Conservation (phyloP, 208 protist genomes). For the Leishmania guyanensis region DNA sequence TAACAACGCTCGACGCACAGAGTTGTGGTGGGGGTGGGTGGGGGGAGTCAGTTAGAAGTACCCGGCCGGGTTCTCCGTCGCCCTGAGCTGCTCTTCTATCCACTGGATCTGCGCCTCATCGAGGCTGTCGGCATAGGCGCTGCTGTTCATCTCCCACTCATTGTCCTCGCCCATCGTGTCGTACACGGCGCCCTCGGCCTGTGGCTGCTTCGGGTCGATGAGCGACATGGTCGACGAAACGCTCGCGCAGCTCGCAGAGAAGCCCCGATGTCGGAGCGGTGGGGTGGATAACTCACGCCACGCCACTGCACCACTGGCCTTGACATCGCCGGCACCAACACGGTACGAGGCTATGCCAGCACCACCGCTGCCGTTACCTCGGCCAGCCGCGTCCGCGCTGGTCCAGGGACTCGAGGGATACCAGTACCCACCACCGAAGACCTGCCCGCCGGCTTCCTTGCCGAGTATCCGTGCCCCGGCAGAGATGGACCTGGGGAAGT, state of each 20-base stretch:
- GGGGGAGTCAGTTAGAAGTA: conserved; percentile 33
- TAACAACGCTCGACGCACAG: background rate
- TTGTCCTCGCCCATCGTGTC: conserved; percentile 21
- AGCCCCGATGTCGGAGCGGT: background rate
- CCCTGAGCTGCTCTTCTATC: conserved; percentile 76
- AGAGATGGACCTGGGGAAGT: background rate
- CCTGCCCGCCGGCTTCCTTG: conserved; percentile 7
- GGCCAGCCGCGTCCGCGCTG: background rate
- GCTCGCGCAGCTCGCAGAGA: conserved; percentile 26
- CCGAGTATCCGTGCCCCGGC: background rate
- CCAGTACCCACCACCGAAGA: conserved; percentile 38
- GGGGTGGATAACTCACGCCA: background rate
- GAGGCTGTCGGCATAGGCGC: conserved; percentile 79
- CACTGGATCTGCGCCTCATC: conserved; percentile 77
- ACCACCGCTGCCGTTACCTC: background rate
- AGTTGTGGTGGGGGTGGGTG: background rate
- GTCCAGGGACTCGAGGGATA: conserved; percentile 11
- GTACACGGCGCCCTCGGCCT: conserved; percentile 12
- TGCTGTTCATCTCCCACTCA: conserved; percentile 80
- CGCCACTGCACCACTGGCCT: background rate
- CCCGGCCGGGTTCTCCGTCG: conserved; percentile 58
- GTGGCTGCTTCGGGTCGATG: conserved; percentile 14
- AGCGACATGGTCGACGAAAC: conserved; percentile 36
- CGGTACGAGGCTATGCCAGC: conserved; percentile 3
- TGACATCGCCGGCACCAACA: background rate